These are phyloP conservation scores for Dichomitus squalens DNA, from an alignment of 1,284 basidiomycete species.

Conservation along the genomic window DNA sequence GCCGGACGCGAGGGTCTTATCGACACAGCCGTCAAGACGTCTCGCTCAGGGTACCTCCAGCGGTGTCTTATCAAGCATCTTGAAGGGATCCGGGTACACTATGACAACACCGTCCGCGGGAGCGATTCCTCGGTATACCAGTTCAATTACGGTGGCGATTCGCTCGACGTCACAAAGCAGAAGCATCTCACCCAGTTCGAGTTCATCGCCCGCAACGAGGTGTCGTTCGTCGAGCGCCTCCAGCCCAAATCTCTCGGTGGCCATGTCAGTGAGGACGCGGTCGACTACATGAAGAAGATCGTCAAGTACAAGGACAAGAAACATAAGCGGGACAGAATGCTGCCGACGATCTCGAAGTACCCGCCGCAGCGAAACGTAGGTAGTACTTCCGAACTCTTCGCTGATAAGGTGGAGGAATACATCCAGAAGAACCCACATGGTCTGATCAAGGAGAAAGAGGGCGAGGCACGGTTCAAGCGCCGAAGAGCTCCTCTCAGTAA, in stretches of 20 bases:
- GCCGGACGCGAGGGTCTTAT: conserved; percentile 98
- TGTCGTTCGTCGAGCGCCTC: conserved; percentile 78
- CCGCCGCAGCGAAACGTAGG: conserved; percentile 85
- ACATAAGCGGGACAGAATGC: conserved; percentile 58
- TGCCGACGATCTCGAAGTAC: conserved; percentile 80
- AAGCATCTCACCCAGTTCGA: conserved; percentile 92
- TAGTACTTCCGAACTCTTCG: conserved; percentile 92
- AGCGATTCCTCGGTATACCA: conserved; percentile 94
- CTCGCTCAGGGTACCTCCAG: conserved; percentile 97
- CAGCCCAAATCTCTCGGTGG: conserved; percentile 64
- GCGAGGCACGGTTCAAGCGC: conserved; percentile 44
- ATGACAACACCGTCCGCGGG: conserved; percentile 97
- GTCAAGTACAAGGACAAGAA: conserved; percentile 70
- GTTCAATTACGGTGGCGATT: conserved; percentile 97
- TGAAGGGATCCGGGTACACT: conserved; percentile 95
- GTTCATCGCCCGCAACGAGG: conserved; percentile 89
- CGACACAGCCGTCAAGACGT: conserved; percentile 99
- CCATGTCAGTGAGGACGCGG: conserved; percentile 69
- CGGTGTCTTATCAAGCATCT: conserved; percentile 98
- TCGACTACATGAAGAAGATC: conserved; percentile 87
- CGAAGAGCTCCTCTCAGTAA: conserved; percentile 53
- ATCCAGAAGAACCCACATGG: conserved; percentile 78
- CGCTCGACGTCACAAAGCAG: conserved; percentile 95
- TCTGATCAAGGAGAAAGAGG: conserved; percentile 67
- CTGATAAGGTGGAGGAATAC: conserved; percentile 81